These are phyloP conservation scores for Huntiella abstrusa DNA, from an alignment of 2,329 filamentous ascomycete species.

Conservation along the genomic window DNA sequence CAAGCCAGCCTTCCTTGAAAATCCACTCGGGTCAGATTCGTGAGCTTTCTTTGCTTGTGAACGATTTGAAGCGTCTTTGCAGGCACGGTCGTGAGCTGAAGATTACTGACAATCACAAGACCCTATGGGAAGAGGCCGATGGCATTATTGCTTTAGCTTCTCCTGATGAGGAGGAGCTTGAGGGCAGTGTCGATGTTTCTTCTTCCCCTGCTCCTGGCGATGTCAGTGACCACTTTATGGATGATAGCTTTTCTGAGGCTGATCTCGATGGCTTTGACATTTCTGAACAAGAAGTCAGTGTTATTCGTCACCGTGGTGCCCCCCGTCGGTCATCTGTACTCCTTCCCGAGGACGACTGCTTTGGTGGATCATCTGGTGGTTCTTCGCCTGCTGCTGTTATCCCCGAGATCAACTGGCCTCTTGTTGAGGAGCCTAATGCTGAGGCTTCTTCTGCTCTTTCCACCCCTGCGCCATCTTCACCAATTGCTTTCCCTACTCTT, in stretches of 20 bases:
- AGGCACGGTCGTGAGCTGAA: slow-evolving; percentile 49
- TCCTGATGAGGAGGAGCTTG: slow-evolving; percentile 40
- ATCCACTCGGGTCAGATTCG: slow-evolving; percentile 70
- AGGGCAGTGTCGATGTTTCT: slow-evolving; percentile 22
- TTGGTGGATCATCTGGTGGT: slow-evolving; percentile 23
- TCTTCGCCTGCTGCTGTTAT: slow-evolving; percentile 5
- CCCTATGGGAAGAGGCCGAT: slow-evolving; percentile 63
- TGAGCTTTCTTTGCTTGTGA: slow-evolving; percentile 63
- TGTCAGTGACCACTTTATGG: slow-evolving; percentile 25
- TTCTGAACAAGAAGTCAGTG: neutral
- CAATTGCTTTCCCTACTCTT: neutral
- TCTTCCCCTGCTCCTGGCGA: slow-evolving; percentile 20
- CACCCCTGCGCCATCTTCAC: neutral
- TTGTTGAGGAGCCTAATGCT: slow-evolving; percentile 1
- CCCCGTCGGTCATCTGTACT: slow-evolving; percentile 40
- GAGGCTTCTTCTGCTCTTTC: neutral
- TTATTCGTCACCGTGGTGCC: neutral
- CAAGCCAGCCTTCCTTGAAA: slow-evolving; percentile 63
- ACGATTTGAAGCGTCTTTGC: slow-evolving; percentile 62
- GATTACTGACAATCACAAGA: slow-evolving; percentile 39
- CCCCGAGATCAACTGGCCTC: slow-evolving; percentile 7
- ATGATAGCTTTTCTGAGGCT: slow-evolving; percentile 8
- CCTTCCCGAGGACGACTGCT: slow-evolving; percentile 47
- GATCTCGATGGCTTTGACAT: slow-evolving; percentile 6
- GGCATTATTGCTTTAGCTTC: slow-evolving; percentile 74